phyloP scores from a whole-genome alignment of 306 rosid genomes.

The Cicer yamashitae region DNA sequence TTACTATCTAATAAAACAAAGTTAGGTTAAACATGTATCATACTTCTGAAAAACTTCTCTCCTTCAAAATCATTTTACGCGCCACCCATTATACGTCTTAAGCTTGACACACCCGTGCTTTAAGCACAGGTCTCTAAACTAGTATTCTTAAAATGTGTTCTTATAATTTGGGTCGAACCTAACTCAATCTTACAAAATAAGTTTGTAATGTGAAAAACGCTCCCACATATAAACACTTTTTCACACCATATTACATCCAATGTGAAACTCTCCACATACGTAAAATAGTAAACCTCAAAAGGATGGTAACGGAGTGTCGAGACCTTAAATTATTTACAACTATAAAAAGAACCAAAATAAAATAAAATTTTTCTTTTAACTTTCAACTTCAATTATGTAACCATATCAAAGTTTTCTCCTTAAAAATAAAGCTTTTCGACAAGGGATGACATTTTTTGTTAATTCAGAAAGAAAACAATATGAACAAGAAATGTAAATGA shows the following conservation, averaged over 20 bases:
- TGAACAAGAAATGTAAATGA: not conserved
- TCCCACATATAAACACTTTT: not conserved
- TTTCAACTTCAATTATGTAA: not conserved
- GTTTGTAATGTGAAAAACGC: not conserved
- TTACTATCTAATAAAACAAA: too few species aligned
- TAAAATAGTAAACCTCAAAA: slow-evolving; percentile 8
- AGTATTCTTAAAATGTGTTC: too few species aligned
- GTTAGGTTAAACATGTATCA: too few species aligned
- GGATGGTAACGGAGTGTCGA: not conserved
- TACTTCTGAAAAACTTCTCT: too few species aligned
- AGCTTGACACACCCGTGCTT: too few species aligned
- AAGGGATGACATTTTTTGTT: not conserved
- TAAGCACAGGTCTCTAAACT: too few species aligned
- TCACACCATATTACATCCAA: not conserved
- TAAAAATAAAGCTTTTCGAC: not conserved
- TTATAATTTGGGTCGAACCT: not conserved
- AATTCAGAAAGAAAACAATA: not conserved
- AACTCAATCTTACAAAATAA: not conserved
- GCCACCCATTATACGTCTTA: too few species aligned
- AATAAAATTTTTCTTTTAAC: slow-evolving; percentile 1
- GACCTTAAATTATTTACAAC: slow-evolving; percentile 6
- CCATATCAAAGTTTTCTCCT: not conserved
- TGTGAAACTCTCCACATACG: not conserved
- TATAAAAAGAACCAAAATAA: not conserved
- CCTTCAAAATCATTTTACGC: too few species aligned